Base-by-base conservation (phyloP, 306 rosid species). In the Malus asiatica region DNA sequence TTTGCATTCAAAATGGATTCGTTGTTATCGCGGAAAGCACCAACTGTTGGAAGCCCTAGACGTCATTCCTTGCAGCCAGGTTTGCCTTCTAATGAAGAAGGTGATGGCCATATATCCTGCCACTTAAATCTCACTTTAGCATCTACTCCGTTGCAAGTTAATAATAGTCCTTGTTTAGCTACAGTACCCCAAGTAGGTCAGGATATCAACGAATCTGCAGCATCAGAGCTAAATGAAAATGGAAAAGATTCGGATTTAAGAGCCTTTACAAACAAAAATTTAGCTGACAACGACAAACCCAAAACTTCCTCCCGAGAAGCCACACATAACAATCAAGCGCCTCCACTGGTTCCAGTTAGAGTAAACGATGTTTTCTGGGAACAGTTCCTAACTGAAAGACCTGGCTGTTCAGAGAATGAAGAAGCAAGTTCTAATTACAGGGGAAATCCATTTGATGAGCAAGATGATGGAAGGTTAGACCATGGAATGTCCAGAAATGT, bases 311-410 rank as follows among this genome's bases (percentile, higher is more conserved):
- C 86, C 9, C 77, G 68, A 73, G 91, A 90, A 82, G 83, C 86
- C 79, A 81, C 83, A 40, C 85, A 73, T 42, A 87, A 82, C 84
- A 79, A 67, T 70, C 87, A 83, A 38, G 93, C 46, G 55, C 78
- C 85, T 45, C 70, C 83, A n/a, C 79, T 87, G 48, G 86, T 86
- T 80, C 91, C 93, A 22, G 86, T n/a, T 27, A 86, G 94, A 76
- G 97, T 82, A 76, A 96, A 96, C 76, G 99, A 96, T 72, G 84
- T 88, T 32, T 96, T 96, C 78, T 96, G 98, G 99, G 99, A 92
- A 83, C 98, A 90, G 84, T 96, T 96, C 83, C 96, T 96, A 48
- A 96, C 98, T 0, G 99, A 96, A 84, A 96, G 98, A 77, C 99
- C 98, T 14, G 98, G 98, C 53, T 92, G 96, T 65, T 79, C 88